Evolutionary conservation across 2,329 filamentous ascomycete species (phyloP).

Genomic region (Cadophora gregata): DNA sequence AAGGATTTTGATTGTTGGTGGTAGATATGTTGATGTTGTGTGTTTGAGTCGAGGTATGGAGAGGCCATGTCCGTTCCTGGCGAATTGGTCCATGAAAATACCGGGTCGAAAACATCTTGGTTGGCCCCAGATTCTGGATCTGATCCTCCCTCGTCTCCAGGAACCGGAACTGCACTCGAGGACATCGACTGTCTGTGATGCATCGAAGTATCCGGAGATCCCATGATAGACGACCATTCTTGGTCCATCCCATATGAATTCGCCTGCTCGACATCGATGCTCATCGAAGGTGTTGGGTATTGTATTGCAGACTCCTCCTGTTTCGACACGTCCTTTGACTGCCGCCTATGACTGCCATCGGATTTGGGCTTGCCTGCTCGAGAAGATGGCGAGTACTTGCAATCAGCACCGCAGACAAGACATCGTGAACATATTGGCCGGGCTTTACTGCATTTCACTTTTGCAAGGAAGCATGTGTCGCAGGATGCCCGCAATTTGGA

Average conservation of each 20-base stretch:
- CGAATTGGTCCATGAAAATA: constrained; percentile 19
- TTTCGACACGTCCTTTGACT: constrained; percentile 17
- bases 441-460: constrained; percentile 61
- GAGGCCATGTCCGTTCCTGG: constrained; percentile 21
- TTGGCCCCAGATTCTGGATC: constrained; percentile 23
- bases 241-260: constrained; percentile 26
- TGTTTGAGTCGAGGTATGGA: constrained; percentile 21
- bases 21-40: constrained; percentile 8
- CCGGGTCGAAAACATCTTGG: constrained; percentile 30
- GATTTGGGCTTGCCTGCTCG: constrained; percentile 57
- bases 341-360: constrained; percentile 34
- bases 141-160: constrained; percentile 24
- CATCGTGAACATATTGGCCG: constrained; percentile 60
- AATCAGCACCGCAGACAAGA: constrained; percentile 55
- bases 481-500: constrained; percentile 56
- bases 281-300: constrained; percentile 20
- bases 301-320: constrained; percentile 19
- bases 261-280: constrained; percentile 21
- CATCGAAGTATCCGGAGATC: constrained; percentile 16
- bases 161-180: constrained; percentile 20
- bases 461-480: constrained; percentile 60
- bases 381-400: constrained; percentile 59
- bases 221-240: constrained; percentile 23
- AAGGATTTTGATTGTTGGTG: constrained; percentile 27
- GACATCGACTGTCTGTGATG: constrained; percentile 23